Evolutionary conservation across 306 rosid species (phyloP).

Genomic region (Corylus heterophylla): DNA sequence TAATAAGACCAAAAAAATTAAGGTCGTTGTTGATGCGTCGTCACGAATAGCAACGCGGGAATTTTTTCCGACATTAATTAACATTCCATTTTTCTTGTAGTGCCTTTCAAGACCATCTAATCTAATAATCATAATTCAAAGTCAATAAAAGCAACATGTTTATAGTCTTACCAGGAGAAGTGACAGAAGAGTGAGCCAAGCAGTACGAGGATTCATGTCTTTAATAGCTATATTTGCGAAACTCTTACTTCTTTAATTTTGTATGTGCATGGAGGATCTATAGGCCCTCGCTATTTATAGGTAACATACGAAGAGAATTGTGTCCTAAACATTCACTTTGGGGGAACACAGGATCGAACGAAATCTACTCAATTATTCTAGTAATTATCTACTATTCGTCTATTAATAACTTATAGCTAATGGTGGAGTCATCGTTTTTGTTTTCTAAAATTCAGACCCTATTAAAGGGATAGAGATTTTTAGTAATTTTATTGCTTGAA

Average conservation of each 20-base stretch:
- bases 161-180: conserved; percentile 28
- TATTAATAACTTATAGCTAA: background rate
- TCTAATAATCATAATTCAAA: background rate
- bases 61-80: no score
- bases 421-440: background rate
- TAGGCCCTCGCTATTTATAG: background rate
- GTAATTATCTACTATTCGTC: background rate
- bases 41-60: no score
- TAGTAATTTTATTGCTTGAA: no score
- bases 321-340: background rate
- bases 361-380: background rate
- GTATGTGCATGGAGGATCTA: background rate
- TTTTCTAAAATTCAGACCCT: background rate
- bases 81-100: no score
- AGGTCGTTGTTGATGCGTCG: no score
- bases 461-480: no score
- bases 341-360: background rate
- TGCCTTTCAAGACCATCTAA: background rate
- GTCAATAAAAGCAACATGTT: background rate
- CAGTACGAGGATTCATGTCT: background rate
- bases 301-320: background rate
- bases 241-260: background rate
- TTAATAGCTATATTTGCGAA: background rate
- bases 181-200: conserved; percentile 22
- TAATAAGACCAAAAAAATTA: no score